These are phyloP conservation scores for Erodium moschatum DNA, from an alignment of 441 rosid genomes.

Conservation along the genomic window DNA sequence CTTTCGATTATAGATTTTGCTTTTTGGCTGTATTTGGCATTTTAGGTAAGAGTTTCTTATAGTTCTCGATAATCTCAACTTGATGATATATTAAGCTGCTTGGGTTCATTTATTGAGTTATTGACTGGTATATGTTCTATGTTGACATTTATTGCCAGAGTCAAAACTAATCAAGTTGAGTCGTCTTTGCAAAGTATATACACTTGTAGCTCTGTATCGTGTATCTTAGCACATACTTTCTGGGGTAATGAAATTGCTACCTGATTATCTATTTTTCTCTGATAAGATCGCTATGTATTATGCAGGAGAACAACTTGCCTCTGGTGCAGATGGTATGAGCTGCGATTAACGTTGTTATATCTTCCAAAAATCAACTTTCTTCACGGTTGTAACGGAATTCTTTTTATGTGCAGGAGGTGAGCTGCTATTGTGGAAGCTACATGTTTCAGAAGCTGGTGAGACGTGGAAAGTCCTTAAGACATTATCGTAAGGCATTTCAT, in stretches of 20 bases:
- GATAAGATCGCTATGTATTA: slow-evolving; percentile 4
- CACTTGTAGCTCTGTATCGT: no score
- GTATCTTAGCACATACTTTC: neutral
- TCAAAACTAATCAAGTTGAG: no score
- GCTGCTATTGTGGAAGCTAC: slow-evolving; percentile 71
- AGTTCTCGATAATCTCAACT: no score
- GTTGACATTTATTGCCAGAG: no score
- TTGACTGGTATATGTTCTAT: no score
- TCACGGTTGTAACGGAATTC: neutral
- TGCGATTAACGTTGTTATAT: neutral
- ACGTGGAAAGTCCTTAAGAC: slow-evolving; percentile 75
- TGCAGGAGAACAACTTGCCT: slow-evolving; percentile 86
- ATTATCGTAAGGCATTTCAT: slow-evolving; percentile 45
- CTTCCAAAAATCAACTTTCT: neutral
- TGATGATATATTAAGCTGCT: no score
- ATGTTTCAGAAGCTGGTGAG: slow-evolving; percentile 55
- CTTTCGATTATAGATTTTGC: no score
- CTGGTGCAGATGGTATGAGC: slow-evolving; percentile 87
- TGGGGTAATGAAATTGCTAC: neutral
- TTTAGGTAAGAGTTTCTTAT: no score
- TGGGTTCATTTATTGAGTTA: no score
- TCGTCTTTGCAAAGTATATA: no score
- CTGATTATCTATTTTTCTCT: slow-evolving; percentile 10
- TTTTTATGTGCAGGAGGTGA: slow-evolving; percentile 60
- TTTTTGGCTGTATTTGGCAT: no score